These are phyloP conservation scores for Cadophora luteo-olivacea DNA, from an alignment of 2,329 filamentous ascomycete species.

Conservation along the genomic window DNA sequence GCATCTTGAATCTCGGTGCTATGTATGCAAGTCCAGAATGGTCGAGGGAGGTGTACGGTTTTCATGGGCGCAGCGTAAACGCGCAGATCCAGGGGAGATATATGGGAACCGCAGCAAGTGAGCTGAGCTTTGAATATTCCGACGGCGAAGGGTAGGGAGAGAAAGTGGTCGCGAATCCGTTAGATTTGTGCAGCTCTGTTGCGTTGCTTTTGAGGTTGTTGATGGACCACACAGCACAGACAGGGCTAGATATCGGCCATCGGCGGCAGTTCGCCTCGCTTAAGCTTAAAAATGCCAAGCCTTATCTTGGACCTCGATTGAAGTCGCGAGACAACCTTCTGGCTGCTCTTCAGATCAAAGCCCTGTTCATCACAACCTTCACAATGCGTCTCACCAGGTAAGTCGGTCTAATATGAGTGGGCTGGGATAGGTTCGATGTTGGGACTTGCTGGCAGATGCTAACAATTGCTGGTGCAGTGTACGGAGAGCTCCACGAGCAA, in stretches of 20 bases:
- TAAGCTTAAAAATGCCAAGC: slow-evolving; percentile 29
- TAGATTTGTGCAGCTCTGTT: slow-evolving; percentile 8
- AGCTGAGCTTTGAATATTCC: neutral
- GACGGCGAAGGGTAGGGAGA: neutral
- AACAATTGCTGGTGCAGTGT: slow-evolving; percentile 36
- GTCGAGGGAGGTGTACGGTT: slow-evolving; percentile 40
- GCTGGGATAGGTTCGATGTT: neutral
- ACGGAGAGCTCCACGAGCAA: slow-evolving; percentile 55
- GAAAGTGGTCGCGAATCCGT: slow-evolving; percentile 2
- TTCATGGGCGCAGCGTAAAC: slow-evolving; percentile 45
- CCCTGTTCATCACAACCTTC: slow-evolving; percentile 30
- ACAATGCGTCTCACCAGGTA: slow-evolving; percentile 45
- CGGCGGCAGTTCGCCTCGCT: slow-evolving; percentile 16
- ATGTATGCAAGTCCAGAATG: slow-evolving; percentile 43
- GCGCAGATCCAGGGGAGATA: slow-evolving; percentile 24
- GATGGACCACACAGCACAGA: neutral
- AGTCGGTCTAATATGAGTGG: slow-evolving; percentile 27
- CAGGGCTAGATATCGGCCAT: slow-evolving; percentile 27
- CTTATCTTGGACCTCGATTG: slow-evolving; percentile 24
- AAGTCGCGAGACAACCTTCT: slow-evolving; percentile 7
- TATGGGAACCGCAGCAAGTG: neutral
- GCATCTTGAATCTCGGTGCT: slow-evolving; percentile 43
- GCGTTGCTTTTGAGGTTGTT: slow-evolving; percentile 17
- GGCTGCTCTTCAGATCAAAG: slow-evolving; percentile 25
- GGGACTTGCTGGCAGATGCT: slow-evolving; percentile 19